Evolutionary conservation across 2,329 filamentous ascomycete species (phyloP).

Genomic region (Pseudodiploospora longispora): DNA sequence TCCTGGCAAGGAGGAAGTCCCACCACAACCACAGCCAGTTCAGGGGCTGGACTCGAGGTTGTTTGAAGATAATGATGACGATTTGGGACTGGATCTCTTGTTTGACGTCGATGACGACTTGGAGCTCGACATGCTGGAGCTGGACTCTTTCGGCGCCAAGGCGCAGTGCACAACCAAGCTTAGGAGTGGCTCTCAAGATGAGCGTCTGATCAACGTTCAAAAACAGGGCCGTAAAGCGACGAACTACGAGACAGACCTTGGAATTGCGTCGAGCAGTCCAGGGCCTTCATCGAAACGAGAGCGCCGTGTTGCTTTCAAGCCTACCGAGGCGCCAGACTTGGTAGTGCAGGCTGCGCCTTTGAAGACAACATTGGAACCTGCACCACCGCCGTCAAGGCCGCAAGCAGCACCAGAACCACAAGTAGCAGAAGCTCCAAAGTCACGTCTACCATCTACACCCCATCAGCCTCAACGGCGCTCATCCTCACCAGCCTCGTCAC

Average conservation of each 20-base stretch:
- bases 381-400: not conserved
- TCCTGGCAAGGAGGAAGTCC: no score
- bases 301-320: not conserved
- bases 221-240: not conserved
- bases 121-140: slow-evolving; percentile 16
- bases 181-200: not conserved
- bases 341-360: no score
- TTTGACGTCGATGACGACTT: slow-evolving; percentile 7
- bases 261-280: not conserved
- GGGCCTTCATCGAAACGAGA: not conserved
- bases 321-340: not conserved
- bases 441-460: no score
- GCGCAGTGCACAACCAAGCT: slow-evolving; percentile 4
- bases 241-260: slow-evolving; percentile 2
- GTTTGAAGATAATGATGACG: not conserved
- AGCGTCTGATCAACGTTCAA: not conserved
- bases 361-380: not conserved
- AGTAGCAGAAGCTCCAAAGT: not conserved
- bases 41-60: no score
- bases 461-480: slow-evolving; percentile 1
- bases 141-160: slow-evolving; percentile 9
- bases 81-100: no score
- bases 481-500: slow-evolving; percentile 9
- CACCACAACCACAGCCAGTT: no score
- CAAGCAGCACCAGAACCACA: slow-evolving; percentile 3